Percentiles rank a stretch among this genome's conserved stretches.
Evolutionary conservation across 768 basidiomycete species (phyloP).

Genomic region (Lactarius akahatsu): DNA sequence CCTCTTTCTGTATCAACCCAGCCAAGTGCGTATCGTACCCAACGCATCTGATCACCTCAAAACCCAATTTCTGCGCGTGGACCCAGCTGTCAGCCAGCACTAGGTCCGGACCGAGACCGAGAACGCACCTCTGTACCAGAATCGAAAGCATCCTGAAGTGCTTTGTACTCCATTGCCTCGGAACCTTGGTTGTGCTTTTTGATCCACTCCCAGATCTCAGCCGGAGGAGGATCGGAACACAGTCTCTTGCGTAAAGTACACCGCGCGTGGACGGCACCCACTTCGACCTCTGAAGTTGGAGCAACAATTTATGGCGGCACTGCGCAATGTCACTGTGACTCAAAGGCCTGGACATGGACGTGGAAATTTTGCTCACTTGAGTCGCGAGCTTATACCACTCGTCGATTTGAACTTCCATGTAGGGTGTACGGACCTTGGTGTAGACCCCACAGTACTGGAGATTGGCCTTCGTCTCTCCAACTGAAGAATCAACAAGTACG

Average conservation of each 20-base stretch:
- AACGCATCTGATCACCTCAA: neutral
- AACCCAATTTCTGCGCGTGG: neutral
- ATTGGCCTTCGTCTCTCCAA: neutral
- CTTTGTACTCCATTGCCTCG: neutral
- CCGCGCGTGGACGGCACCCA: slow-evolving; percentile 1
- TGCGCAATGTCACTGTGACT: neutral
- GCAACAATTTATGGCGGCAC: neutral
- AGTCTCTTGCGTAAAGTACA: neutral
- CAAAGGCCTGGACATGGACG: neutral
- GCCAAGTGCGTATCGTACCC: neutral
- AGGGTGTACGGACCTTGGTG: neutral
- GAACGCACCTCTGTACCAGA: slow-evolving; percentile 15
- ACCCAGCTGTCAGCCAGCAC: neutral
- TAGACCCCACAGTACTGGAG: neutral
- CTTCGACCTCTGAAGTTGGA: accelerated
- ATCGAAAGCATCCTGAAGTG: neutral
- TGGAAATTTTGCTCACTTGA: neutral
- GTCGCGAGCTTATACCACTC: neutral
- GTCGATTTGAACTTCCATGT: neutral
- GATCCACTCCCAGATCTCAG: slow-evolving; percentile 1
- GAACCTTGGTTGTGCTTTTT: neutral
- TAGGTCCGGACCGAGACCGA: neutral
- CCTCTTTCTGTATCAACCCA: neutral
- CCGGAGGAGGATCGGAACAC: neutral
- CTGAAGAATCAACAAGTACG: neutral